Percentiles rank a stretch among this genome's conserved stretches.
phyloP scores from a whole-genome alignment of 2,329 filamentous ascomycete species.

The Fusarium continuum region DNA sequence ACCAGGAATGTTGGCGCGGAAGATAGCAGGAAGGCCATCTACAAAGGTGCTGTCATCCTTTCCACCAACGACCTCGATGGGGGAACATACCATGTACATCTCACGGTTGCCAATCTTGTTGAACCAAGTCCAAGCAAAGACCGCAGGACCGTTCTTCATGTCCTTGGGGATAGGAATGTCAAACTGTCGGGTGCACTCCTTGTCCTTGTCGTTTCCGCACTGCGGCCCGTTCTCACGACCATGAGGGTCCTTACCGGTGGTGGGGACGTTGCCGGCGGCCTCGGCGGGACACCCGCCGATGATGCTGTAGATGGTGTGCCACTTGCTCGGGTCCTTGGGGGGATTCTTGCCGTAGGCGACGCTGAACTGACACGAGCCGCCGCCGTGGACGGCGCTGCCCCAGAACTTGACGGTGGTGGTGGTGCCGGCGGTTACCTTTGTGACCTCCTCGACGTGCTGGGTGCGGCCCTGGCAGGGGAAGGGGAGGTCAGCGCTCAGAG shows the following conservation, averaged over 20 bases:
- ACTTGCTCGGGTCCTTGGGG: constrained; percentile 24
- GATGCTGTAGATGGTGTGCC: constrained; percentile 41
- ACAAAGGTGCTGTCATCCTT: constrained; percentile 40
- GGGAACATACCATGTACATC: constrained; percentile 88
- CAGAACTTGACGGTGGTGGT: constrained; percentile 41
- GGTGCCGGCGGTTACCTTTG: constrained; percentile 35
- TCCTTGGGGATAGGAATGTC: constrained; percentile 41
- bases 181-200: constrained; percentile 40
- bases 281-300: constrained; percentile 42
- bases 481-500: constrained; percentile 29
- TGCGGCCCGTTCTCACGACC: constrained; percentile 33
- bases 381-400: constrained; percentile 43
- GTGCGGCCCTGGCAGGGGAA: constrained; percentile 41
- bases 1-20: constrained; percentile 41
- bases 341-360: constrained; percentile 37
- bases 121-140: constrained; percentile 83
- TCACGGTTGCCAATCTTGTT: constrained; percentile 81
- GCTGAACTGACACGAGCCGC: constrained; percentile 43
- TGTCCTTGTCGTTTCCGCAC: constrained; percentile 36
- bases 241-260: constrained; percentile 17
- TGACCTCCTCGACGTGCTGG: constrained; percentile 35
- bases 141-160: constrained; percentile 58
- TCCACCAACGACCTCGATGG: constrained; percentile 66
- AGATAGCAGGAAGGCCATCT: constrained; percentile 33
- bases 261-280: constrained; percentile 31